These are phyloP conservation scores for Pholiota molesta DNA, from an alignment of 768 basidiomycete species.

Conservation along the genomic window DNA sequence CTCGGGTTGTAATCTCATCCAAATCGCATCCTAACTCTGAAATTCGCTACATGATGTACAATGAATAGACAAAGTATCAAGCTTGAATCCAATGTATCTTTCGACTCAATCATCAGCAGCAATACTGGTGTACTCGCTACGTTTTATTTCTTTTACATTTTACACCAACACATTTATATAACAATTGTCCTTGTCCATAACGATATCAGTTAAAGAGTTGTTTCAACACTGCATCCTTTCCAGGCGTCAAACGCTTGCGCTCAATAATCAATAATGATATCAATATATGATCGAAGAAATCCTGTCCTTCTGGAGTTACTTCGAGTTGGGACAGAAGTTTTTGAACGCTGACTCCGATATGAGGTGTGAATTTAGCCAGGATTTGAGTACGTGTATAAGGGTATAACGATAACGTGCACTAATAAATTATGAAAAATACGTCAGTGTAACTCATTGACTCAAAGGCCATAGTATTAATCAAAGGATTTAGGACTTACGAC, in stretches of 20 bases:
- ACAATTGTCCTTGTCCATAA: background rate
- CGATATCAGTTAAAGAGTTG: background rate
- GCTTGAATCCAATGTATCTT: too few relatives aligned
- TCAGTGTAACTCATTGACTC: too few relatives aligned
- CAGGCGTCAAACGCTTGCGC: slow-evolving; percentile 1
- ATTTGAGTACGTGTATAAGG: background rate
- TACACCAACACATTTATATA: too few relatives aligned
- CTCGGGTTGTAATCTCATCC: background rate
- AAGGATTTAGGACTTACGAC: background rate
- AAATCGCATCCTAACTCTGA: too few relatives aligned
- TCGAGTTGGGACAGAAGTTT: background rate
- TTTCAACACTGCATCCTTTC: background rate
- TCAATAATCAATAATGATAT: background rate
- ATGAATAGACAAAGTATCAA: too few relatives aligned
- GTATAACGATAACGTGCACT: background rate
- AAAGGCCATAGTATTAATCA: too few relatives aligned
- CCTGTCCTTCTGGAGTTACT: slow-evolving; percentile 2
- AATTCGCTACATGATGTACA: too few relatives aligned
- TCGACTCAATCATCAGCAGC: too few relatives aligned
- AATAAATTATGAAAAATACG: too few relatives aligned
- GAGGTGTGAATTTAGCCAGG: background rate
- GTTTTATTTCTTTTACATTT: too few relatives aligned
- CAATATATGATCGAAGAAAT: background rate
- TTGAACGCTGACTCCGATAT: background rate
- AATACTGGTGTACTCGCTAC: too few relatives aligned